These are phyloP conservation scores for Diplosphaera chodatii DNA, from an alignment of 139 green algal species.

Conservation along the genomic window DNA sequence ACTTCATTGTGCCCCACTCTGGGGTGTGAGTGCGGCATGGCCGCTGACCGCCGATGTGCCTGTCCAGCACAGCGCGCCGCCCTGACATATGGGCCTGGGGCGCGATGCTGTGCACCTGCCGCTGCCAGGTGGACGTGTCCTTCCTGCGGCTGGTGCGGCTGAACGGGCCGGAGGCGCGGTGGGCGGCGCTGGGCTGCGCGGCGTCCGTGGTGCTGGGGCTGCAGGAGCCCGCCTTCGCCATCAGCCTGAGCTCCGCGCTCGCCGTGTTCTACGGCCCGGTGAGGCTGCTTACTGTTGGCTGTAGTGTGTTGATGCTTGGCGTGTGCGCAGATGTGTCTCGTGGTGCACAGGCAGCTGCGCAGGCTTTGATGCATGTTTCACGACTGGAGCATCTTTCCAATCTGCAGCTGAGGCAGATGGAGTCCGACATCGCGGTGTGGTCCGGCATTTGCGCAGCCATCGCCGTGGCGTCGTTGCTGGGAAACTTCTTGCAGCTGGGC, in stretches of 20 bases:
- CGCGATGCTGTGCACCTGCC: no score
- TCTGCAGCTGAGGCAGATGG: slow-evolving; percentile 10
- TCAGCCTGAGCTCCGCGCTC: slow-evolving; percentile 47
- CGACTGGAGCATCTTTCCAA: no score
- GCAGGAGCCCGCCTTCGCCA: slow-evolving; percentile 61
- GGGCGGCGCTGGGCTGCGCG: slow-evolving; percentile 28
- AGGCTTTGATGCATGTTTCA: no score
- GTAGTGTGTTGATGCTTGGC: no score
- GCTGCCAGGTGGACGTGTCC: slow-evolving; percentile 29
- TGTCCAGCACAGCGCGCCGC: no score
- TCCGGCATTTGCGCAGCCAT: slow-evolving; percentile 59
- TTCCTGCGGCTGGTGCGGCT: slow-evolving; percentile 40
- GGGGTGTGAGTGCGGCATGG: no score
- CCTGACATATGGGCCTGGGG: no score
- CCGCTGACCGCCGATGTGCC: no score
- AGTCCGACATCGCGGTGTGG: slow-evolving; percentile 35
- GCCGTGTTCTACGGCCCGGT: slow-evolving; percentile 32
- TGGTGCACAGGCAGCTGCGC: no score
- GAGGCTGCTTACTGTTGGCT: no score
- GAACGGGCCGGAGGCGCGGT: slow-evolving; percentile 50
- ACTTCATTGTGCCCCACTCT: no score
- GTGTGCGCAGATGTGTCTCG: no score
- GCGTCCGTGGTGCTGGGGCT: slow-evolving; percentile 36
- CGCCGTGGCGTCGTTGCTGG: slow-evolving; percentile 38
- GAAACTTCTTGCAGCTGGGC: slow-evolving; percentile 17